phyloP scores from a whole-genome alignment of 179 eudicot genomes.

The Corrigiola litoralis region DNA sequence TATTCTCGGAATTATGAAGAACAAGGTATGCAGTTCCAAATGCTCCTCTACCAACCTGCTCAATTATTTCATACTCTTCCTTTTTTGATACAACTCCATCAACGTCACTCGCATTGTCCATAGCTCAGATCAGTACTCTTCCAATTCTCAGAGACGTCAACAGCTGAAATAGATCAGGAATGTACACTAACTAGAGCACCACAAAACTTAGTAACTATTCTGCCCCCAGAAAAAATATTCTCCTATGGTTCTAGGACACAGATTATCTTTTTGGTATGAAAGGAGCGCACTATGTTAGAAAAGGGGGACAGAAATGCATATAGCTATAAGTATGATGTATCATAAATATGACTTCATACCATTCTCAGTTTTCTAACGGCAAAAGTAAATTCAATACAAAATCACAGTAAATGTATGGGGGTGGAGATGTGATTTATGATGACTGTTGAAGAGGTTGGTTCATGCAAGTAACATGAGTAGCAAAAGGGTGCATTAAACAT shows the following conservation, averaged over 20 bases:
- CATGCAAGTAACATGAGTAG: constrained; percentile 33
- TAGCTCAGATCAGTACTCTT: constrained; percentile 20
- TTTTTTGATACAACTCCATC: constrained; percentile 44
- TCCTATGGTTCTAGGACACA: too few relatives aligned
- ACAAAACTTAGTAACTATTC: too few relatives aligned
- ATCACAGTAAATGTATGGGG: constrained; percentile 21
- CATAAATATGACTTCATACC: constrained; percentile 12
- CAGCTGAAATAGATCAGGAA: constrained; percentile 4
- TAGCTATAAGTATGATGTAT: not conserved
- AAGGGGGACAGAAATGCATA: not conserved
- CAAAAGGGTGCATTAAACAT: constrained; percentile 18
- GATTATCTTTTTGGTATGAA: too few relatives aligned
- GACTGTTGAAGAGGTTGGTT: constrained; percentile 24
- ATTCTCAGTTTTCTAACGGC: not conserved
- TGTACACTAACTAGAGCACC: constrained; percentile 4
- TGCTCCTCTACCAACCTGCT: constrained; percentile 91
- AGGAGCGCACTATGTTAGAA: not conserved
- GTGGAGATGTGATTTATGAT: constrained; percentile 18
- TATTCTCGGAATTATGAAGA: constrained; percentile 50
- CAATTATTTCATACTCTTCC: constrained; percentile 71
- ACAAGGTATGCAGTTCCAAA: constrained; percentile 88
- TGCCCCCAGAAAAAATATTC: too few relatives aligned
- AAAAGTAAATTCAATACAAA: not conserved
- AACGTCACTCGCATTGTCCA: constrained; percentile 42
- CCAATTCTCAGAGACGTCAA: not conserved